phyloP scores from a whole-genome alignment of 257 asterid genomes.

The Coffea canephora region DNA sequence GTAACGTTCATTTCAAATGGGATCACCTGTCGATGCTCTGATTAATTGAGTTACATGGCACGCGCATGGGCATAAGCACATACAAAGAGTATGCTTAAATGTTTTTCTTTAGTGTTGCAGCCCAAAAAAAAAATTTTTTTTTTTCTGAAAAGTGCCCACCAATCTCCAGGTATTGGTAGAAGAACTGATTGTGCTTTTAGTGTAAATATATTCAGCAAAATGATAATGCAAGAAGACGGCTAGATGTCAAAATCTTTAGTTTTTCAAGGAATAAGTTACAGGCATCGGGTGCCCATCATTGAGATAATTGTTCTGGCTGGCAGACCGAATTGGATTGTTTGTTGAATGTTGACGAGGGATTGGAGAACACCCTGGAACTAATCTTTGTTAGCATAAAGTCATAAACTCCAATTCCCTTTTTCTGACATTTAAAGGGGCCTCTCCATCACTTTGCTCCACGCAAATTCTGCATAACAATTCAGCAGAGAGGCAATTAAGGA shows the following conservation, averaged over 20 bases:
- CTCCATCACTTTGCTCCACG: slow-evolving; percentile 72
- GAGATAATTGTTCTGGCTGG: not conserved
- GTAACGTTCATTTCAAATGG: not conserved
- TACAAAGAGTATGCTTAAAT: not conserved
- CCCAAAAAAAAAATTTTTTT: no score
- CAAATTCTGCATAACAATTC: slow-evolving; percentile 44
- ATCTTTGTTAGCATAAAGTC: slow-evolving; percentile 53
- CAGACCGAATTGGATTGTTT: slow-evolving; percentile 1
- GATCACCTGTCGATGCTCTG: not conserved
- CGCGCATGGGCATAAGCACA: no score
- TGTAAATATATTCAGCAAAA: not conserved
- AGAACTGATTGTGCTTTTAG: not conserved
- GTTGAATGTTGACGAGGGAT: not conserved
- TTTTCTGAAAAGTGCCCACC: not conserved
- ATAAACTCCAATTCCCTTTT: slow-evolving; percentile 32
- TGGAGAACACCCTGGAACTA: slow-evolving; percentile 63
- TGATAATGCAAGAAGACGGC: not conserved
- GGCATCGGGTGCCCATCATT: not conserved
- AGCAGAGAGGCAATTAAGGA: slow-evolving; percentile 12
- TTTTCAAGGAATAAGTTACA: slow-evolving; percentile 5
- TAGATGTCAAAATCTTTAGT: slow-evolving; percentile 12
- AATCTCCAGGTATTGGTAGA: not conserved
- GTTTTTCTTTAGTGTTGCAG: not conserved
- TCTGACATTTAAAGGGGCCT: slow-evolving; percentile 57
- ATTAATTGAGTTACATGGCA: not conserved